A percentile compares a stretch with the other conserved stretches of the same genome.
Conservation (phyloP, 805 yeast species). For the Saccharomycopsis amapae region DNA sequence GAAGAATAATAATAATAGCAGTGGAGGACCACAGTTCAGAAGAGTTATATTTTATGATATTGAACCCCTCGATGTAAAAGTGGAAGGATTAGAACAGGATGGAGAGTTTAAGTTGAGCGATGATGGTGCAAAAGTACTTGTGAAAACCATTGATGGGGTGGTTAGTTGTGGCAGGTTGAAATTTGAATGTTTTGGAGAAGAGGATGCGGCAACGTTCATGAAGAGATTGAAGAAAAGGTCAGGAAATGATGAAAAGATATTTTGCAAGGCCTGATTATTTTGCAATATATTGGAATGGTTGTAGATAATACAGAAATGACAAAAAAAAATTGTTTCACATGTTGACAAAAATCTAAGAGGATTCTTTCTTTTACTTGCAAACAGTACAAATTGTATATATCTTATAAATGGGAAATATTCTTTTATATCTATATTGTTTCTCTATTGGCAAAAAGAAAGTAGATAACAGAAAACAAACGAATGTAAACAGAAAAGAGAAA, state of each 20-base stretch:
- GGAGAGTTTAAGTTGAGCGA: conserved; percentile 29
- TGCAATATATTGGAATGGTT: too few species aligned
- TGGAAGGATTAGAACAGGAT: neutral
- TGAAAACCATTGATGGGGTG: conserved; percentile 40
- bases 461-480: too few species aligned
- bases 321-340: too few species aligned
- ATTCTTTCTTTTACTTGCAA: too few species aligned
- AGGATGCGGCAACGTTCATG: conserved; percentile 39
- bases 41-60: conserved; percentile 46
- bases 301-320: too few species aligned
- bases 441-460: too few species aligned
- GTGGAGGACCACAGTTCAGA: conserved; percentile 16
- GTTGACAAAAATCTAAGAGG: too few species aligned
- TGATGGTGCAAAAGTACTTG: conserved; percentile 26
- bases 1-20: conserved; percentile 22
- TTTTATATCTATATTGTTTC: too few species aligned
- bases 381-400: too few species aligned
- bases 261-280: too few species aligned
- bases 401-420: too few species aligned
- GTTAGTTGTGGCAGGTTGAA: conserved; percentile 36
- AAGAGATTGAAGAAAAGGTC: conserved; percentile 38
- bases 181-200: conserved; percentile 48
- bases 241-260: neutral
- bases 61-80: conserved; percentile 1
- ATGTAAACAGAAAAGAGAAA: too few species aligned